Percentiles rank a stretch among this genome's conserved stretches.
Evolutionary conservation across 176 grass and related monocot species (phyloP).

Genomic region (Musa acuminata): DNA sequence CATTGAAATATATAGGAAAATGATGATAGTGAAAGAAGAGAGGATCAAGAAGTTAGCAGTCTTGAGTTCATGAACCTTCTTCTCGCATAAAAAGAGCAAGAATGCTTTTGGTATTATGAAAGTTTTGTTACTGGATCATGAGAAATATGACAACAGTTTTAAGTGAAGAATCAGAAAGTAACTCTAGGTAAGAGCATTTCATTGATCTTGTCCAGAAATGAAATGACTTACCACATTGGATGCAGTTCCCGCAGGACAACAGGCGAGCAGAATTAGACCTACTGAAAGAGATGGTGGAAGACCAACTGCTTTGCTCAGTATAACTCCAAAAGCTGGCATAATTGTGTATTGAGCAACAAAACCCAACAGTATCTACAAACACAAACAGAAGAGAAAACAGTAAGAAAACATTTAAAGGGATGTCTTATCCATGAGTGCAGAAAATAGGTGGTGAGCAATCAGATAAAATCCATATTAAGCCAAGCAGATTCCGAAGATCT

Average conservation of each 20-base stretch:
- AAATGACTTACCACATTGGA: constrained; percentile 66
- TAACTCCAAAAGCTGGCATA: constrained; percentile 49
- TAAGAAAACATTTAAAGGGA: not conserved
- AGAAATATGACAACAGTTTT: not conserved
- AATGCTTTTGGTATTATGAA: not conserved
- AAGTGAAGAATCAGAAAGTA: not conserved
- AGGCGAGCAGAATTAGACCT: constrained; percentile 54
- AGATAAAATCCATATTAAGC: not conserved
- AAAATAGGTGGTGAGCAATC: not conserved
- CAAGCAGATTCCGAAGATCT: too few relatives aligned
- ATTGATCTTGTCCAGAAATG: not conserved
- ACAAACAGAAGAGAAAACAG: not conserved
- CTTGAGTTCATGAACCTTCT: too few relatives aligned
- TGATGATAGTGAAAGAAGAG: too few relatives aligned
- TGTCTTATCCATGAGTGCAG: not conserved
- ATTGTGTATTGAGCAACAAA: constrained; percentile 58
- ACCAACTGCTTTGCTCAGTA: constrained; percentile 44
- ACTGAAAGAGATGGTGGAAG: constrained; percentile 48
- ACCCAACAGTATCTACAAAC: constrained; percentile 50
- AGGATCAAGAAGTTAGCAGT: too few relatives aligned
- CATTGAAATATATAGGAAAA: too few relatives aligned
- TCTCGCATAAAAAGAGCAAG: too few relatives aligned
- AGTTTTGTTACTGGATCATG: not conserved
- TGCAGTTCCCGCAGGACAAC: constrained; percentile 79
- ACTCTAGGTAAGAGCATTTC: not conserved